Evolutionary conservation across 1,284 basidiomycete species (phyloP).

Genomic region (Irpex sp.): DNA sequence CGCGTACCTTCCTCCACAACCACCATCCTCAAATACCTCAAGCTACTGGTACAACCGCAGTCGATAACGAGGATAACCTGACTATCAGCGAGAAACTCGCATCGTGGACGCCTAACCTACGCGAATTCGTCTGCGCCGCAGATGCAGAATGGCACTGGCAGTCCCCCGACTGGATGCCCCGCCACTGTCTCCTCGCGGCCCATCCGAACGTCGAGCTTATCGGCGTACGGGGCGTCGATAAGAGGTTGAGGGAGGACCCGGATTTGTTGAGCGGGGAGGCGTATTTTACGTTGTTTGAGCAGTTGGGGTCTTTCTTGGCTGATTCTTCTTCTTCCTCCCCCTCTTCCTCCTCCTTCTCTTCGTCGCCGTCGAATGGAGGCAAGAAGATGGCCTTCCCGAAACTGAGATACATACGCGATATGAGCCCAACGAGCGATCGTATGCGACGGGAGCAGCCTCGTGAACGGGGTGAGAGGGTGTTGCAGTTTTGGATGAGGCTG

Average conservation of each 20-base stretch:
- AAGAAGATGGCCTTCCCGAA: constrained; percentile 44
- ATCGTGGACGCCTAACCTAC: constrained; percentile 58
- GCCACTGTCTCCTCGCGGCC: constrained; percentile 60
- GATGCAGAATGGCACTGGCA: constrained; percentile 78
- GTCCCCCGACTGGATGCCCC: constrained; percentile 73
- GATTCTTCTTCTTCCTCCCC: constrained; percentile 15
- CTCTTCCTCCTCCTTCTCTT: too few species aligned
- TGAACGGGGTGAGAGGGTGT: constrained; percentile 22
- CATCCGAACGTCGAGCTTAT: constrained; percentile 60
- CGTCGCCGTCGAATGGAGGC: too few species aligned
- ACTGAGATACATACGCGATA: constrained; percentile 56
- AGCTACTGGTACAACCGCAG: too few species aligned
- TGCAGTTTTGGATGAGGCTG: constrained; percentile 47
- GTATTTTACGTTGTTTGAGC: constrained; percentile 62
- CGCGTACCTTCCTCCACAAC: constrained; percentile 17
- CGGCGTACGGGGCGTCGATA: constrained; percentile 65
- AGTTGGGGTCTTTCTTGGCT: constrained; percentile 55
- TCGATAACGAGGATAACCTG: background rate
- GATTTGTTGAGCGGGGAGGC: constrained; percentile 28
- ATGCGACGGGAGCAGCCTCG: constrained; percentile 26
- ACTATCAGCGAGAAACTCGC: constrained; percentile 39
- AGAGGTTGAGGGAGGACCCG: constrained; percentile 43
- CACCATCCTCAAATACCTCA: background rate
- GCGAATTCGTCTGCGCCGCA: constrained; percentile 64
- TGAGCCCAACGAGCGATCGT: constrained; percentile 32